Evolutionary conservation across 345 rosid species (phyloP).

Genomic region (Leavenworthia alabamica): DNA sequence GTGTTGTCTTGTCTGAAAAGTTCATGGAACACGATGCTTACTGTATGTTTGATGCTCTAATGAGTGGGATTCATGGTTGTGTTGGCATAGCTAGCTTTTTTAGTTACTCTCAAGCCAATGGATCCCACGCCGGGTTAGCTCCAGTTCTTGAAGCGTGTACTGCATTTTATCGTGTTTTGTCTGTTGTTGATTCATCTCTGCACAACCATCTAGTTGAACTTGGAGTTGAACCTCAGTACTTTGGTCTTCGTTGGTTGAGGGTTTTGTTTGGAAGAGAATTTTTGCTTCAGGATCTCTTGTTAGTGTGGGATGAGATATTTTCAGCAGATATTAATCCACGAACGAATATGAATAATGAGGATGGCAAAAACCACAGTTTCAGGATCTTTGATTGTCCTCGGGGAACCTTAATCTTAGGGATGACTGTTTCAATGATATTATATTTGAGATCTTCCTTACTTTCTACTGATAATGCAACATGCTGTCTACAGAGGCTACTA

Average conservation of each 20-base stretch:
- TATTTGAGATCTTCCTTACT: slow-evolving; percentile 73
- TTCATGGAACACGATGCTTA: slow-evolving; percentile 92
- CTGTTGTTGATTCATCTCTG: slow-evolving; percentile 63
- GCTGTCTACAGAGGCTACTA: slow-evolving; percentile 77
- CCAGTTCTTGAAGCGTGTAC: slow-evolving; percentile 77
- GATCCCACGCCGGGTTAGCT: slow-evolving; percentile 52
- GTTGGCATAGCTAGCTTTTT: slow-evolving; percentile 72
- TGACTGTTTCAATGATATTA: slow-evolving; percentile 76
- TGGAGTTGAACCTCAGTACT: too few relatives aligned
- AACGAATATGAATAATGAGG: slow-evolving; percentile 22
- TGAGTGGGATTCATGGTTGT: slow-evolving; percentile 59
- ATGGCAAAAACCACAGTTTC: slow-evolving; percentile 28
- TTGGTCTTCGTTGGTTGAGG: slow-evolving; percentile 82
- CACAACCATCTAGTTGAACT: slow-evolving; percentile 79
- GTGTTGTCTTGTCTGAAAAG: slow-evolving; percentile 79
- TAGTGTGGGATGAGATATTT: slow-evolving; percentile 82
- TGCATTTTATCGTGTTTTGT: slow-evolving; percentile 61
- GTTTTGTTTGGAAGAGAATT: slow-evolving; percentile 88
- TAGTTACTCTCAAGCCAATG: slow-evolving; percentile 40
- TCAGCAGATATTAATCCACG: slow-evolving; percentile 42
- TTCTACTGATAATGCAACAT: slow-evolving; percentile 70
- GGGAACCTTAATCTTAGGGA: slow-evolving; percentile 58
- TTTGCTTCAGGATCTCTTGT: slow-evolving; percentile 53
- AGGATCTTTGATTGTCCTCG: slow-evolving; percentile 47
- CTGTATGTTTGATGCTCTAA: slow-evolving; percentile 83